Percentiles rank a stretch among this genome's conserved stretches.
These are phyloP conservation scores for Santalum album DNA, from an alignment of 164 flowering plant genomes.

Conservation along the genomic window DNA sequence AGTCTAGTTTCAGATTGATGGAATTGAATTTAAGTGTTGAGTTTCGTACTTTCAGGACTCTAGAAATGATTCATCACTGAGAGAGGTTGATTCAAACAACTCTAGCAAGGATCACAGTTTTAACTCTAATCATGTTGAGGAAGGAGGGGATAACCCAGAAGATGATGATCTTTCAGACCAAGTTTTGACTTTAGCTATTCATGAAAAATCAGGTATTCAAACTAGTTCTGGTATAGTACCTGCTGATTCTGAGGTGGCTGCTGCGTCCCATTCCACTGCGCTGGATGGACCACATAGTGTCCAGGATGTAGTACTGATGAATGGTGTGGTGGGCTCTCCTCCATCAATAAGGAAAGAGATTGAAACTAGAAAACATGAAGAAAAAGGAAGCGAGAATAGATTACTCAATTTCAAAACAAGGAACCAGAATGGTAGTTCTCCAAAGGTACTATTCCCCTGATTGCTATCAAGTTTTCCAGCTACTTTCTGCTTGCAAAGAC, in stretches of 20 bases:
- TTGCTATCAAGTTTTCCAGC: not conserved
- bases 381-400: conserved; percentile 27
- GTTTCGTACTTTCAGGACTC: conserved; percentile 35
- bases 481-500: not conserved
- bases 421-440: conserved; percentile 30
- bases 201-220: conserved; percentile 31
- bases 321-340: conserved; percentile 35
- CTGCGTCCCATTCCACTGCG: conserved; percentile 12
- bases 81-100: conserved; percentile 28
- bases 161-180: conserved; percentile 44
- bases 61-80: conserved; percentile 22
- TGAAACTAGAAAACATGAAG: conserved; percentile 28
- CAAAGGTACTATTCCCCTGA: conserved; percentile 36
- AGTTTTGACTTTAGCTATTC: conserved; percentile 59
- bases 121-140: conserved; percentile 24
- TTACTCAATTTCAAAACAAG: conserved; percentile 30
- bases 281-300: conserved; percentile 22
- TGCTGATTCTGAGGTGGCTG: conserved; percentile 18
- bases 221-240: conserved; percentile 28
- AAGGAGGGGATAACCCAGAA: conserved; percentile 26
- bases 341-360: conserved; percentile 29
- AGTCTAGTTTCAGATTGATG: not conserved
- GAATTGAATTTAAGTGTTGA: not conserved
- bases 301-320: conserved; percentile 25
- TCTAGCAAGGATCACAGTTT: conserved; percentile 26